Conservation (phyloP, 768 basidiomycete species). For the Chiua virens region DNA sequence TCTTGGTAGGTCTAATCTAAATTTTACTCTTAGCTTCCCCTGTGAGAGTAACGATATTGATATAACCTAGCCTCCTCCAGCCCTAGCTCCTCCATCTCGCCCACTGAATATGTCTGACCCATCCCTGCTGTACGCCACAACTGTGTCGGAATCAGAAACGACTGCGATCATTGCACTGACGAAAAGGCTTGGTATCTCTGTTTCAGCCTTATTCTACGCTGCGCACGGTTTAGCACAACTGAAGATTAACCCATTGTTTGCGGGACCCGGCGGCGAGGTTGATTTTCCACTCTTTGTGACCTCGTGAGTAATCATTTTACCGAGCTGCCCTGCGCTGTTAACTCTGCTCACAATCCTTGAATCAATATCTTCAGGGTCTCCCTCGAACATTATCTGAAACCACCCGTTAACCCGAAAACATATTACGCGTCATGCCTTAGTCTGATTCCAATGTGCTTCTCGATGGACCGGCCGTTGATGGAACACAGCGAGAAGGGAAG, state of each 20-base stretch:
- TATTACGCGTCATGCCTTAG: conserved; percentile 17
- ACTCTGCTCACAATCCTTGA: neutral
- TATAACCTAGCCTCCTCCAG: conserved; percentile 6
- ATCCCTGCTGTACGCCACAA: neutral
- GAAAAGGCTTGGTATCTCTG: conserved; percentile 10
- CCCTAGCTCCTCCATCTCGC: conserved; percentile 1
- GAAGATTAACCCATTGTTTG: conserved; percentile 19
- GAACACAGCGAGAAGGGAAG: conserved; percentile 7
- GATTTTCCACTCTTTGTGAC: conserved; percentile 11
- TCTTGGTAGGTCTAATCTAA: conserved; percentile 7
- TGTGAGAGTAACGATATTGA: neutral
- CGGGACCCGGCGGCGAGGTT: conserved; percentile 8
- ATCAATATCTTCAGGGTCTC: conserved; percentile 3
- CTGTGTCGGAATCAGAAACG: conserved; percentile 8
- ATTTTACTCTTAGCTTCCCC: neutral
- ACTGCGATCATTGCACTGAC: conserved; percentile 10
- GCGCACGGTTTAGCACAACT: conserved; percentile 22
- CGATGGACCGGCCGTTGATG: conserved; percentile 11
- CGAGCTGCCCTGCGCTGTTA: no score
- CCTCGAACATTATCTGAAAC: conserved; percentile 19
- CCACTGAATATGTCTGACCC: conserved; percentile 13
- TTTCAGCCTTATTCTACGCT: conserved; percentile 21
- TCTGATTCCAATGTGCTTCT: conserved; percentile 16
- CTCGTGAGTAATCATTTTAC: conserved; percentile 5
- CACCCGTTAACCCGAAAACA: conserved; percentile 16